Base-by-base conservation (phyloP, 2,329 filamentous ascomycete species). In the Colletotrichum spaethianum region DNA sequence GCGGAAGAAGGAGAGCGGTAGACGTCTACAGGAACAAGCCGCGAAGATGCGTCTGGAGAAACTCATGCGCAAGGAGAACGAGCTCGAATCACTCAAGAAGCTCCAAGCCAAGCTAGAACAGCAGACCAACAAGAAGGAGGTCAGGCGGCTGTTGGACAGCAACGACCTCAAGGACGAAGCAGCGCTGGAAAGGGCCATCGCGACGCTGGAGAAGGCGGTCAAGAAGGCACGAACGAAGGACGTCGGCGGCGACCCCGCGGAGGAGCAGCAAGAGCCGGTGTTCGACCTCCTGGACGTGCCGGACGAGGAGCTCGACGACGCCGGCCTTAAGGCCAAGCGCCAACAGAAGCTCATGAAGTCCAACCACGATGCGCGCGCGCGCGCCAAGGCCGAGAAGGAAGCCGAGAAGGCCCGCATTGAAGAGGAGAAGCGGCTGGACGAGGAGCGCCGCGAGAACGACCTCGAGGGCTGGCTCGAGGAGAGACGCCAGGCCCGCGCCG, bases 31-130 rank as follows among this genome's bases (percentile, higher is more conserved):
- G 81, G 95, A 98, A 78, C 96, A 99, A 82, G 96, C 96, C 0
- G 96, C 96, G 12, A 98, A 98, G 82, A 98, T 98, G 94, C 92
- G 96, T 9, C 85, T 99, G 0, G 96, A 99, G 75, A 97, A 97
- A 78, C 86, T 99, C 57, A 94, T 98, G 80, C 93, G 94, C 79
- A 99, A 99, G 82, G 96, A 99, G 83, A 92, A 97, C 79, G 95
- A 98, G 80, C 85, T 98, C 1, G 95, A 97, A 76, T 98, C 98
- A 82, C 98, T 95, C 86, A 95, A 94, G 79, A 90, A 94, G 71
- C 84, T 99, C 4, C 94, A 97, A 78, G 82, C 86, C 42, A 91
- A 90, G 74, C 86, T 98, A 12, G 88, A 87, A 1, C 91, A 92
- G 31, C 90, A 94, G 76, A 75, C 73, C 31, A 95, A 92, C 55